Percentiles rank a stretch among this genome's conserved stretches.
Conservation (phyloP, 768 basidiomycete species). For the Macrolepiota fuliginosa region DNA sequence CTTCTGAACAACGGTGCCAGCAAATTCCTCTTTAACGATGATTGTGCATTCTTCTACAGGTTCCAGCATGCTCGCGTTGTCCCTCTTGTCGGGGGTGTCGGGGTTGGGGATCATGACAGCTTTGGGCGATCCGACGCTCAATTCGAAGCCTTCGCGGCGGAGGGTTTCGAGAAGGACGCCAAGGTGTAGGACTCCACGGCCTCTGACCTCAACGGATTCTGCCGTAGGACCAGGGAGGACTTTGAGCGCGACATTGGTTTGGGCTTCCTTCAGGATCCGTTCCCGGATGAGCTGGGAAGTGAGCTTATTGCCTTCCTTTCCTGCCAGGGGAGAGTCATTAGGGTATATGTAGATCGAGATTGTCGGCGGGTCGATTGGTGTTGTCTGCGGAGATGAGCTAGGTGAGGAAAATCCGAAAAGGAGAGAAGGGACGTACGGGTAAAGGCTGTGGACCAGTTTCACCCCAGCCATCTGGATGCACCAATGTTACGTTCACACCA, state of each 20-base stretch:
- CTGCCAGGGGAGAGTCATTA: conserved; percentile 47
- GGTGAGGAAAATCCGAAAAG: background rate
- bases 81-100: conserved; percentile 21
- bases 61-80: conserved; percentile 36
- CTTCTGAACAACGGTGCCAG: conserved; percentile 47
- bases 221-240: conserved; percentile 49
- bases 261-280: conserved; percentile 46
- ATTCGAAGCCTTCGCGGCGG: conserved; percentile 47
- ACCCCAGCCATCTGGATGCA: conserved; percentile 43
- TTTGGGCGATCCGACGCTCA: conserved; percentile 46
- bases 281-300: conserved; percentile 49
- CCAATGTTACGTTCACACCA: conserved; percentile 44
- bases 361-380: conserved; percentile 50
- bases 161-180: conserved; percentile 49
- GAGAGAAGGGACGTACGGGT: conserved; percentile 26
- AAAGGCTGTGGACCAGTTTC: conserved; percentile 36
- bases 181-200: conserved; percentile 48
- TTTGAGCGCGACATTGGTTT: conserved; percentile 49
- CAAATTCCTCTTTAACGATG: conserved; percentile 44
- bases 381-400: conserved; percentile 26
- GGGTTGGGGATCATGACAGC: conserved; percentile 46
- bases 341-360: conserved; percentile 46
- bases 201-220: conserved; percentile 47
- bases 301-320: conserved; percentile 45
- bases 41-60: conserved; percentile 47